phyloP scores from a whole-genome alignment of 2,329 filamentous ascomycete genomes.

The Nannizziopsis barbatae region DNA sequence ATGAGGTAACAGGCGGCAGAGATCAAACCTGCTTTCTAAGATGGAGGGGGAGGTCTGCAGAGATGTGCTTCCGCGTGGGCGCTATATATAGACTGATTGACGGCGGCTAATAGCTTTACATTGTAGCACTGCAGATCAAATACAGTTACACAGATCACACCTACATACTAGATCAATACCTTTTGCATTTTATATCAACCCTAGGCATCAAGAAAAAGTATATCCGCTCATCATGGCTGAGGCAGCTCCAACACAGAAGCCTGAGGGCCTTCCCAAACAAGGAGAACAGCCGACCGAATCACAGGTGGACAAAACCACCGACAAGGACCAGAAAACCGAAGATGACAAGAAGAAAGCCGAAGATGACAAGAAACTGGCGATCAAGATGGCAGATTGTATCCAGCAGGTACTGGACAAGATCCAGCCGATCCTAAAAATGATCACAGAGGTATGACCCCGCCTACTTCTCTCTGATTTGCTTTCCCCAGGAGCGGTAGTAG shows the following conservation, averaged over 20 bases:
- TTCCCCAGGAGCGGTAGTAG: no score
- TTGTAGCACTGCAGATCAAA: no score
- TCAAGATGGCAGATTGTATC: conserved; percentile 61
- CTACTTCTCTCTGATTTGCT: not conserved
- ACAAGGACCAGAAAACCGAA: conserved; percentile 50
- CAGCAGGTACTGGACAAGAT: conserved; percentile 72
- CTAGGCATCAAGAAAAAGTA: no score
- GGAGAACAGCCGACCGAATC: conserved; percentile 9
- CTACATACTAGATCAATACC: no score
- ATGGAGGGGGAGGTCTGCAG: no score
- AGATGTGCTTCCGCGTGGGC: no score
- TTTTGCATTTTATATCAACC: no score
- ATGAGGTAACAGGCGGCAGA: no score
- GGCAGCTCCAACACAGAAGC: conserved; percentile 8
- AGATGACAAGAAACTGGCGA: conserved; percentile 64
- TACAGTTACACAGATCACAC: no score
- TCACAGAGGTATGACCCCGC: conserved; percentile 53
- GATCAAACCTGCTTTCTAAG: no score
- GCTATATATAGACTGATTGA: no score
- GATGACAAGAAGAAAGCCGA: conserved; percentile 55
- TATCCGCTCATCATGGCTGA: not conserved
- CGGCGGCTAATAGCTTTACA: no score
- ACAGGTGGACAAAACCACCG: conserved; percentile 34
- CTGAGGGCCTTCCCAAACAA: conserved; percentile 2
- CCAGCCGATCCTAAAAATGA: conserved; percentile 74